phyloP scores from a whole-genome alignment of 345 rosid genomes.

The Acer yangbiense region DNA sequence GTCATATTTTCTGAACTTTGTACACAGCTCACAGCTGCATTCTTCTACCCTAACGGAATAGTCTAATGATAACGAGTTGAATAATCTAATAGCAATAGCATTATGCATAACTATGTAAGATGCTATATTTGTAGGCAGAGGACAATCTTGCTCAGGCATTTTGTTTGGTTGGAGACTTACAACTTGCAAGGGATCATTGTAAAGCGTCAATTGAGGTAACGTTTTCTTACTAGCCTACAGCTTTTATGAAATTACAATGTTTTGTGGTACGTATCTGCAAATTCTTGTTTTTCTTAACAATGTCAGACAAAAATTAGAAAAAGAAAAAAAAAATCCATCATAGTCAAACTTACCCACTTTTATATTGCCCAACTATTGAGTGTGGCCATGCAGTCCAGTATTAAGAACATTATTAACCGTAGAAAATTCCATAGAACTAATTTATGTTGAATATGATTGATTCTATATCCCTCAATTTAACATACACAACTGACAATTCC shows the following conservation, averaged over 20 bases:
- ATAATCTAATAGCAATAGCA: background rate
- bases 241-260: background rate
- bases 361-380: background rate
- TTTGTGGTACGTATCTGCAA: background rate
- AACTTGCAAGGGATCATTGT: conserved; percentile 60
- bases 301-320: background rate
- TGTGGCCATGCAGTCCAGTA: background rate
- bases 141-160: conserved; percentile 73
- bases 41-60: background rate
- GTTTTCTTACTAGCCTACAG: background rate
- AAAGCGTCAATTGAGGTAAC: conserved; percentile 63
- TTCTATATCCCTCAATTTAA: background rate
- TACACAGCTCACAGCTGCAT: background rate
- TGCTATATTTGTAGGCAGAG: conserved; percentile 51
- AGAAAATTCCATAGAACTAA: background rate
- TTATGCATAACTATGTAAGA: background rate
- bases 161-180: conserved; percentile 59
- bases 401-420: background rate
- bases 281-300: background rate
- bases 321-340: background rate
- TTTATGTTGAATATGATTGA: background rate
- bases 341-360: background rate
- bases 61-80: background rate
- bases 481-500: no score
- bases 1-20: background rate